Evolutionary conservation across 805 yeast species (phyloP).

Genomic region (Ogataea ganodermae): DNA sequence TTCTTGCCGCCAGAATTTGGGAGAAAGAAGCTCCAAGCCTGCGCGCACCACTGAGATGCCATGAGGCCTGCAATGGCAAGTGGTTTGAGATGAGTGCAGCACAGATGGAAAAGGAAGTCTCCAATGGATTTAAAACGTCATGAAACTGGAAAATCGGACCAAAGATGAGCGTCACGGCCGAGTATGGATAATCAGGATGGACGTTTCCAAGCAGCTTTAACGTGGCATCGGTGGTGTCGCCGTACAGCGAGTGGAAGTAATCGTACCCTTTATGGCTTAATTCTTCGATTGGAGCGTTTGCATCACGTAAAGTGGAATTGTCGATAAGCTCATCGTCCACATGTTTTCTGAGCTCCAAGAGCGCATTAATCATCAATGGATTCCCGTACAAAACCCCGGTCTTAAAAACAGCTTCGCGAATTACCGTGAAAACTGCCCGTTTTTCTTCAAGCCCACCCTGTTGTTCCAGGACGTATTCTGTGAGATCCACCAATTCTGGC

Average conservation of each 20-base stretch:
- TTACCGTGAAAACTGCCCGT: neutral
- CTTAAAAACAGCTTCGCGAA: neutral
- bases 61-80: neutral
- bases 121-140: neutral
- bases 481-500: neutral
- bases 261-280: neutral
- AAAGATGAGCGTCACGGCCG: neutral
- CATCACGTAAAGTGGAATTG: neutral
- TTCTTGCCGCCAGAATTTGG: neutral
- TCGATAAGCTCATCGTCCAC: neutral
- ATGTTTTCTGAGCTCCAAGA: neutral
- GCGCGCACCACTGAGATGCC: neutral
- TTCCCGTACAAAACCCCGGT: neutral
- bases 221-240: neutral
- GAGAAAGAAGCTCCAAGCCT: neutral
- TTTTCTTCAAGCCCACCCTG: neutral
- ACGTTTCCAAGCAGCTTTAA: neutral
- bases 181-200: neutral
- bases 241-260: neutral
- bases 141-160: slow-evolving; percentile 1
- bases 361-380: neutral
- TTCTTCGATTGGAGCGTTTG: neutral
- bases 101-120: neutral
- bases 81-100: neutral
- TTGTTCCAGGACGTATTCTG: neutral